Evolutionary conservation across 2,329 filamentous ascomycete species (phyloP).

Genomic region (Colletotrichum siamense): DNA sequence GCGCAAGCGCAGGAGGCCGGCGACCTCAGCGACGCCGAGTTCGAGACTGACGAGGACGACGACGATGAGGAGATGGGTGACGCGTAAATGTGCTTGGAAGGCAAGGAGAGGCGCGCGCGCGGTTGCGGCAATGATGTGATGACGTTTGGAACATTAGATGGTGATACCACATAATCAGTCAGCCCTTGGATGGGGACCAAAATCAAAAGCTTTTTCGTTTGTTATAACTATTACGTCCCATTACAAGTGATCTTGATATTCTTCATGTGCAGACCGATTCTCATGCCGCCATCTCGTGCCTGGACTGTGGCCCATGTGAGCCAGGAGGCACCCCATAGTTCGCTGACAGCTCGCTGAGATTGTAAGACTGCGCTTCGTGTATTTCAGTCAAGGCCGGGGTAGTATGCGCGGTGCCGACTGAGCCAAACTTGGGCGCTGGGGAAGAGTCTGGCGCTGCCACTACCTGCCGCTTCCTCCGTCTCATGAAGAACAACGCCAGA

Average conservation of each 20-base stretch:
- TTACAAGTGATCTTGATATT: neutral
- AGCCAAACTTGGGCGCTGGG: neutral
- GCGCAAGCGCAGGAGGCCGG: conserved; percentile 76
- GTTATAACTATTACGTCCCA: neutral
- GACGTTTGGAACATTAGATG: neutral
- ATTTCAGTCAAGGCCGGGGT: neutral
- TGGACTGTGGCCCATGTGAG: accelerated
- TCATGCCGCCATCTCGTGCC: neutral
- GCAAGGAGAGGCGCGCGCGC: neutral
- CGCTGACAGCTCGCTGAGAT: neutral
- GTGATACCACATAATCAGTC: conserved; percentile 17
- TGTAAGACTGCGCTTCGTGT: neutral
- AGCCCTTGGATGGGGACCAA: neutral
- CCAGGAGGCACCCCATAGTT: neutral
- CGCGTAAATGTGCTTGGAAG: neutral
- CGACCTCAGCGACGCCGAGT: conserved; percentile 71
- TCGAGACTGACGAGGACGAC: conserved; percentile 67
- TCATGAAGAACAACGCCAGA: conserved; percentile 44
- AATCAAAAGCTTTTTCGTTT: conserved; percentile 8
- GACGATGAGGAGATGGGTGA: conserved; percentile 55
- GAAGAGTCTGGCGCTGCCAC: neutral
- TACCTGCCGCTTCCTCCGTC: conserved; percentile 25
- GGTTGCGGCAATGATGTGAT: neutral
- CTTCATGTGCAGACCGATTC: neutral
- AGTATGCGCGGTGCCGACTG: neutral